Base-by-base conservation (phyloP, 1,284 basidiomycete genomes). In the Heterobasidion parviporum region DNA sequence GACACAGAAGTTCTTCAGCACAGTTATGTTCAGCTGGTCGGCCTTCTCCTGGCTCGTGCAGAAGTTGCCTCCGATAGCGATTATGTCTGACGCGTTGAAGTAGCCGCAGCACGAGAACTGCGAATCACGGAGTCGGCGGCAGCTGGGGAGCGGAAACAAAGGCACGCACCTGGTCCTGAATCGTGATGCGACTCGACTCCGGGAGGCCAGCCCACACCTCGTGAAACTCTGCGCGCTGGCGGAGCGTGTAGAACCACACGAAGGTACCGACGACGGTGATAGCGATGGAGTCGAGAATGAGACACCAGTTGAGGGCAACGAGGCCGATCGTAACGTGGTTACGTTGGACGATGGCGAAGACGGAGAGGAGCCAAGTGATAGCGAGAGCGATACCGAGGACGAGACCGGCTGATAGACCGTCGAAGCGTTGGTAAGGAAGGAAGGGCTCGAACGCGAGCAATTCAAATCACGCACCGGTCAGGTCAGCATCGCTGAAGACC, bases 101-200 rank as follows among this genome's bases (percentile, higher is more conserved):
- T 92, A 94, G 9, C 92, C 92, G 63, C 92, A 94, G 72, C 92
- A 94, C 56, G 72, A 68, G 64, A 90, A 77, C 87, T 90, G 57
- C n/a, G 38, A 45, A 56, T 50, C 48, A 56, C 47, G 15, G 52
- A 45, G 43, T 43, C 20, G 36, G 53, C 44, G 26, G 9, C 46
- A 18, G 18, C 10, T 38, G 15, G 38, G 44, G 64, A 2, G n/a
- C 12, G 2, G 7, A 38, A 15, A 36, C 15, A n/a, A 8, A 45
- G 7, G 2, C 6, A 62, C 77, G 56, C 61, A 89, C 89, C 74
- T 76, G 70, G 64, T 94, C 83, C 70, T 95, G 92, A 38, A 94
- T 69, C 16, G 71, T 67, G 33, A 82, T 73, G 56, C 82, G 77
- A 10, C 71, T 77, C 1, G 70, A 72, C n/a, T 72, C 58, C 32